Percentiles rank a stretch among this genome's conserved stretches.
phyloP scores from a whole-genome alignment of 1,284 basidiomycete species.

The Ganoderma lingzhi region DNA sequence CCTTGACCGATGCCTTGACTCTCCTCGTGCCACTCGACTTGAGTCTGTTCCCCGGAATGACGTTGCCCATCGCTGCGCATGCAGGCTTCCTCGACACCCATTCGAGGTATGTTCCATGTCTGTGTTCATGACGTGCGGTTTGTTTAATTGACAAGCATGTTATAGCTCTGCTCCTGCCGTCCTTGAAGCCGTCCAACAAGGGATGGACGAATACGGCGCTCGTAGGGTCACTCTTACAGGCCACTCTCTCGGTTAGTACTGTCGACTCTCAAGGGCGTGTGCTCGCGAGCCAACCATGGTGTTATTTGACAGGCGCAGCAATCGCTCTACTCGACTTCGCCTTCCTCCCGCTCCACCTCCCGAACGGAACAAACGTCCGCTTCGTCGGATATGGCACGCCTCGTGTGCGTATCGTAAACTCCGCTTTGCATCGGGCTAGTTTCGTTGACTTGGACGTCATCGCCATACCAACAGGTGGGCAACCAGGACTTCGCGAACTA shows the following conservation, averaged over 20 bases:
- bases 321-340: constrained; percentile 55
- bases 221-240: constrained; percentile 46
- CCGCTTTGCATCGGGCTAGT: background rate
- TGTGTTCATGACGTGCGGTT: too few species aligned
- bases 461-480: constrained; percentile 46
- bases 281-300: background rate
- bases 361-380: constrained; percentile 44
- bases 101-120: constrained; percentile 46
- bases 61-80: constrained; percentile 58
- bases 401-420: constrained; percentile 47
- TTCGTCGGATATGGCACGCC: constrained; percentile 60
- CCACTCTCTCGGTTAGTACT: constrained; percentile 48
- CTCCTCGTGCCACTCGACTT: constrained; percentile 36
- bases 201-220: constrained; percentile 38
- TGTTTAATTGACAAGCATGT: background rate
- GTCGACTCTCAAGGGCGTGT: background rate
- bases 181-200: constrained; percentile 44
- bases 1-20: constrained; percentile 46
- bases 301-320: constrained; percentile 46
- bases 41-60: constrained; percentile 63
- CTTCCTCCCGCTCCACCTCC: constrained; percentile 54
- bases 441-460: background rate
- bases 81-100: constrained; percentile 63
- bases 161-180: constrained; percentile 45
- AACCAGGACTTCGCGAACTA: constrained; percentile 65